Conservation (phyloP, 176 grass and related monocot genomes). For the Oryza glaberrima region DNA sequence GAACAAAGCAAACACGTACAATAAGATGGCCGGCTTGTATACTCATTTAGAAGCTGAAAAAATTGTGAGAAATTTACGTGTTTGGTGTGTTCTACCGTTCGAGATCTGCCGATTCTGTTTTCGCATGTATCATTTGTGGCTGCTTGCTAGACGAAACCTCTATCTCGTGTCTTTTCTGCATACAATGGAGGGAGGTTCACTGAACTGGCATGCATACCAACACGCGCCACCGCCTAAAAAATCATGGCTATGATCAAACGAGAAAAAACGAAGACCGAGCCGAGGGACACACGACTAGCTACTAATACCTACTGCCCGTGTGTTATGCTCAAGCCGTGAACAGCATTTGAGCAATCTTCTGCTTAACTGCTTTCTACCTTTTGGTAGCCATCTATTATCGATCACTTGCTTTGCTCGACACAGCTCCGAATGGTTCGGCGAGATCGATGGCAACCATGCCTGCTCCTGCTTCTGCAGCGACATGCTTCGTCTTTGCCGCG, state of each 20-base stretch:
- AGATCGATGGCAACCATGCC: constrained; percentile 14
- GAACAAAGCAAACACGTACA: background rate
- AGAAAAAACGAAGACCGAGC: background rate
- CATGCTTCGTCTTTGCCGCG: background rate
- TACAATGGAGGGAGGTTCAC: background rate
- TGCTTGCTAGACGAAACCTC: no score
- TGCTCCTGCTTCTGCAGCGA: background rate
- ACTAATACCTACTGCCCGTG: background rate
- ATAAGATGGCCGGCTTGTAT: background rate
- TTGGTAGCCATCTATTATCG: background rate
- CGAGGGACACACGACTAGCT: background rate
- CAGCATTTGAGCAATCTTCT: background rate
- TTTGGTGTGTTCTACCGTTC: background rate
- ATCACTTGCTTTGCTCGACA: background rate
- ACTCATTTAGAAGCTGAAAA: background rate
- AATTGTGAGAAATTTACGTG: background rate
- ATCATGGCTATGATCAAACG: background rate
- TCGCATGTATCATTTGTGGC: background rate
- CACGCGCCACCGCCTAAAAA: background rate
- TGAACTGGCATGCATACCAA: background rate
- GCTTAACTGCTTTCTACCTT: background rate
- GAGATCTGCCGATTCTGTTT: background rate
- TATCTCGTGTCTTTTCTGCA: background rate
- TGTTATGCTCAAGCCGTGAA: background rate
- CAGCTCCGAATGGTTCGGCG: background rate